Conservation (phyloP, 129 eudicot species). For the Pseudognaphalium luteoalbum region DNA sequence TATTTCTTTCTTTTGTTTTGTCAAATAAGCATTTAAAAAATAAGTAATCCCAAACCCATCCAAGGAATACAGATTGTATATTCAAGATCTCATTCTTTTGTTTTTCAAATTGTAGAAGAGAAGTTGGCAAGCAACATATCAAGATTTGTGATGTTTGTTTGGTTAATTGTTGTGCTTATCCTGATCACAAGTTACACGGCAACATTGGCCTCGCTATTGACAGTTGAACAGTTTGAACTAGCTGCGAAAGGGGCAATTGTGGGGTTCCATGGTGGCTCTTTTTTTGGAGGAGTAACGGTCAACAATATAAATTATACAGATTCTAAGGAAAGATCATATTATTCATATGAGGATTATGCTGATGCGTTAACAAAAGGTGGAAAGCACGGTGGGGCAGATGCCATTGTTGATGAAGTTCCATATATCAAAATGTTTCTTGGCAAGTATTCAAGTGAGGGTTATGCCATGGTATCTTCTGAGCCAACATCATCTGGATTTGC, state of each 20-base stretch:
- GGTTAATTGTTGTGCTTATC: slow-evolving; percentile 44
- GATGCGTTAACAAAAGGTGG: slow-evolving; percentile 39
- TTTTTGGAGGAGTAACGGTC: slow-evolving; percentile 32
- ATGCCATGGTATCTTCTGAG: slow-evolving; percentile 32
- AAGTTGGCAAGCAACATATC: slow-evolving; percentile 36
- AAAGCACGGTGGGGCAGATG: slow-evolving; percentile 39
- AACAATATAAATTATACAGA: slow-evolving; percentile 14
- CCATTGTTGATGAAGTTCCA: slow-evolving; percentile 35
- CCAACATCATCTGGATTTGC: slow-evolving; percentile 43
- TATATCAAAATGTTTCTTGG: slow-evolving; percentile 37
- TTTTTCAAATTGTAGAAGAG: slow-evolving; percentile 23
- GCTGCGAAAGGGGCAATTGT: slow-evolving; percentile 28
- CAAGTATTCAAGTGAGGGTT: slow-evolving; percentile 25
- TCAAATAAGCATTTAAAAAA: too few species aligned
- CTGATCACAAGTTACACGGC: slow-evolving; percentile 51
- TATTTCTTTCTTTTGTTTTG: too few species aligned
- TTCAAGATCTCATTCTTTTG: neutral
- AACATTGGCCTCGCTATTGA: slow-evolving; percentile 42
- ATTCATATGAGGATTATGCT: slow-evolving; percentile 24
- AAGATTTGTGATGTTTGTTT: slow-evolving; percentile 36
- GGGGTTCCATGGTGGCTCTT: slow-evolving; percentile 35
- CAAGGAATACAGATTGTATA: neutral
- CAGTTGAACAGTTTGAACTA: slow-evolving; percentile 41
- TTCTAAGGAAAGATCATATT: neutral
- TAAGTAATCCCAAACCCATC: neutral